These are phyloP conservation scores for Talaromyces marneffei DNA, from an alignment of 2,329 filamentous ascomycete species.

Conservation along the genomic window DNA sequence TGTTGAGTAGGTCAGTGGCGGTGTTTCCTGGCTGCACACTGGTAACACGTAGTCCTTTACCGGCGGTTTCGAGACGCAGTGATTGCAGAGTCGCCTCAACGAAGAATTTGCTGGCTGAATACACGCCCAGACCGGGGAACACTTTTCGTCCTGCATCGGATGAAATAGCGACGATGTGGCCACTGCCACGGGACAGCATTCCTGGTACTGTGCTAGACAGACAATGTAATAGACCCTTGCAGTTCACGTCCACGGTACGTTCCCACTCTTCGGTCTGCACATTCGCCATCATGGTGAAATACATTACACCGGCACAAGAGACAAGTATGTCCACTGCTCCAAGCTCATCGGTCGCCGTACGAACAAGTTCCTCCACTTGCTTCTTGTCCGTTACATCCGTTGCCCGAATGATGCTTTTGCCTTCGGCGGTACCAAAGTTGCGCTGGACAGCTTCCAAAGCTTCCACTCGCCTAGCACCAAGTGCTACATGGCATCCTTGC, in stretches of 20 bases:
- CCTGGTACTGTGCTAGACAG: constrained; percentile 62
- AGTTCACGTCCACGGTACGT: constrained; percentile 77
- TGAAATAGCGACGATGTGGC: constrained; percentile 75
- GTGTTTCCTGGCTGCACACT: constrained; percentile 73
- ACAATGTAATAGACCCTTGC: constrained; percentile 72
- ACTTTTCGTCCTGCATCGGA: constrained; percentile 77
- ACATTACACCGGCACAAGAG: constrained; percentile 78
- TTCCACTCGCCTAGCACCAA: constrained; percentile 65
- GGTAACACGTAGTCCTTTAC: constrained; percentile 66
- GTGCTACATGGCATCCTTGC: constrained; percentile 65
- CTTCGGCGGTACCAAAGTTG: constrained; percentile 51
- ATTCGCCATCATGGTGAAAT: constrained; percentile 83
- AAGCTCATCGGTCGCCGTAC: constrained; percentile 54
- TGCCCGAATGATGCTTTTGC: constrained; percentile 61
- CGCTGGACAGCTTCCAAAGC: constrained; percentile 63
- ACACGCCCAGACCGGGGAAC: constrained; percentile 74
- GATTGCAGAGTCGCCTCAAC: constrained; percentile 74
- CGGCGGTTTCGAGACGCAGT: constrained; percentile 69
- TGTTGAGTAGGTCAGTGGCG: constrained; percentile 64
- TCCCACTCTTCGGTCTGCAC: constrained; percentile 69
- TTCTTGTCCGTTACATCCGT: constrained; percentile 66
- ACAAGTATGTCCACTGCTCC: constrained; percentile 74
- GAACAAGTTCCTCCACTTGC: constrained; percentile 63
- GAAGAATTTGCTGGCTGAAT: constrained; percentile 80
- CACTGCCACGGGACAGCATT: constrained; percentile 64